phyloP scores from a whole-genome alignment of 768 basidiomycete species.

The Podaxis sp. region DNA sequence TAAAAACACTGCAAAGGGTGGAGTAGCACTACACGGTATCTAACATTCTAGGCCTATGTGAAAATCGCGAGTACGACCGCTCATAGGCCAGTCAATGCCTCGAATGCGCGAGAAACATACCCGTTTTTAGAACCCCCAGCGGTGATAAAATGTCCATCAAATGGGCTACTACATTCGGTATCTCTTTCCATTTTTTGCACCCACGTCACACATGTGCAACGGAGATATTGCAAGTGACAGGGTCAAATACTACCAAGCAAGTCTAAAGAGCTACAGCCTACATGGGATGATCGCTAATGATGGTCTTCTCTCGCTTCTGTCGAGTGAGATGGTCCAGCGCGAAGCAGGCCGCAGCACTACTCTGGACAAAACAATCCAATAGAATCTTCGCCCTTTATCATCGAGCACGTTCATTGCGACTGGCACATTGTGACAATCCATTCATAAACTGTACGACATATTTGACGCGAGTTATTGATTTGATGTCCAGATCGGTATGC shows the following conservation, averaged over 20 bases:
- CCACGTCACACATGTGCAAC: background rate
- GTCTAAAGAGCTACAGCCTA: background rate
- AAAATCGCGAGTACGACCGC: background rate
- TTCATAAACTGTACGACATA: background rate
- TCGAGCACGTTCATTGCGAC: background rate
- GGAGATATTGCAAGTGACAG: background rate
- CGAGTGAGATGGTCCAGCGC: background rate
- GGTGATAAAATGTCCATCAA: background rate
- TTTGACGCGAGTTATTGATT: background rate
- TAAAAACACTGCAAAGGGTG: background rate
- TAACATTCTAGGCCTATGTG: background rate
- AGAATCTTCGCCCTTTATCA: background rate
- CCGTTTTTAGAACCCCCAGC: background rate
- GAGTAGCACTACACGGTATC: background rate
- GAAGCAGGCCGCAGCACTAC: background rate
- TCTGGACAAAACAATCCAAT: background rate
- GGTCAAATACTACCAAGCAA: background rate
- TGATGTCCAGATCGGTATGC: background rate
- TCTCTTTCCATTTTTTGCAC: background rate
- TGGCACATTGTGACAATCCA: background rate
- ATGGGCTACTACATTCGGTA: background rate
- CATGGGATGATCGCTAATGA: background rate
- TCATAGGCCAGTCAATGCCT: background rate
- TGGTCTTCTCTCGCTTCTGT: background rate
- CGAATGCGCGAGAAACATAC: background rate